These are phyloP conservation scores for Hortiboletus campestris DNA, from an alignment of 768 basidiomycete genomes.

Conservation along the genomic window DNA sequence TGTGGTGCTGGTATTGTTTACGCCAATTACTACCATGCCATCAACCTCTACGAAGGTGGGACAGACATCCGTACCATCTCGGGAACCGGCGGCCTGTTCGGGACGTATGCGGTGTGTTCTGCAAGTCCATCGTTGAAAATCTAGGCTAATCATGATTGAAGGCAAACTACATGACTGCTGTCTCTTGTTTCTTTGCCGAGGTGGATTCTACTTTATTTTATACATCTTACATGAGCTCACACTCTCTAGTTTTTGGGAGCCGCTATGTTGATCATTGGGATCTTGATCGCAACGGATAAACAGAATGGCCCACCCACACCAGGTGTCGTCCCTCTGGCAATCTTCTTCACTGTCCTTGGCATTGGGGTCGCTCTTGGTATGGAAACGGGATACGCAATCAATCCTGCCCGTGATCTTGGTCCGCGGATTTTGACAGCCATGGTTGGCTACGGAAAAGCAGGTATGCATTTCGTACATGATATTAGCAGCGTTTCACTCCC, in stretches of 20 bases:
- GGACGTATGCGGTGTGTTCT: slow-evolving; percentile 55
- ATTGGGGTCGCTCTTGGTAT: slow-evolving; percentile 58
- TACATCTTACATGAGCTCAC: neutral
- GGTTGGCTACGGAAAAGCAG: slow-evolving; percentile 61
- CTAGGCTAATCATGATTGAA: slow-evolving; percentile 18
- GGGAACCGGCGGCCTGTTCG: slow-evolving; percentile 57
- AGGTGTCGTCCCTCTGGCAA: slow-evolving; percentile 51
- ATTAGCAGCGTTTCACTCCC: neutral
- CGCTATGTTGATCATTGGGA: slow-evolving; percentile 50
- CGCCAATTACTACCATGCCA: slow-evolving; percentile 65
- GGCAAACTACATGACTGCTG: slow-evolving; percentile 43
- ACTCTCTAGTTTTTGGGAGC: slow-evolving; percentile 51
- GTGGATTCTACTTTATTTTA: slow-evolving; percentile 16
- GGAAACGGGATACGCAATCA: slow-evolving; percentile 65
- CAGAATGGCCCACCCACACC: slow-evolving; percentile 46
- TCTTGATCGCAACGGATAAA: slow-evolving; percentile 55
- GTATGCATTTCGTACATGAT: slow-evolving; percentile 35
- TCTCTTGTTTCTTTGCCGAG: slow-evolving; percentile 47
- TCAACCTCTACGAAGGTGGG: slow-evolving; percentile 62
- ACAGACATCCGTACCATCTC: slow-evolving; percentile 50
- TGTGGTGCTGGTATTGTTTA: slow-evolving; percentile 58
- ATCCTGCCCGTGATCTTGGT: slow-evolving; percentile 72
- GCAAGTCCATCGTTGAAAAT: neutral
- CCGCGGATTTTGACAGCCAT: slow-evolving; percentile 67
- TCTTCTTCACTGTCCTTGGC: slow-evolving; percentile 60